Percentiles rank a stretch among this genome's conserved stretches.
These are phyloP conservation scores for Rhododendron kiyosumense DNA, from an alignment of 148 eudicot species.

Conservation along the genomic window DNA sequence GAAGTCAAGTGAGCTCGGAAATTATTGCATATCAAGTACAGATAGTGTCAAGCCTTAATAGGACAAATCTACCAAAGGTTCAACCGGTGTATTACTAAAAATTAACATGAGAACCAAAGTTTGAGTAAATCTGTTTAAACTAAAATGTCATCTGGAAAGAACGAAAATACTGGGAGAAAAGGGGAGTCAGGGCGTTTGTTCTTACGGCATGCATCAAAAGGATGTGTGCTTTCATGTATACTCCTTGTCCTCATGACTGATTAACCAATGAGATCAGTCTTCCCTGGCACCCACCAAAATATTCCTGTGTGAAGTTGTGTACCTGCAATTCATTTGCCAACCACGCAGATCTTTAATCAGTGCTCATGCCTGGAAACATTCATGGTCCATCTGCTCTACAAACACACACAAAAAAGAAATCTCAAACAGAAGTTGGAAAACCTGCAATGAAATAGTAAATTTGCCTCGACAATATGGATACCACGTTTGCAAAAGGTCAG, in stretches of 20 bases:
- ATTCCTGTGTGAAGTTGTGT: not conserved
- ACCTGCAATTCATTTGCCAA: not conserved
- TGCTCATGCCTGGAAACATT: conserved; percentile 1
- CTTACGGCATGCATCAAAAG: conserved; percentile 41
- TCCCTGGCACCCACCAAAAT: not conserved
- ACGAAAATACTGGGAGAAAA: not conserved
- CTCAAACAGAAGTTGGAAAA: not conserved
- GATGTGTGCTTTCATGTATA: conserved; percentile 38
- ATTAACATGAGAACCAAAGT: not conserved
- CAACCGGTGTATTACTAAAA: not conserved
- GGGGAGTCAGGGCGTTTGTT: not conserved
- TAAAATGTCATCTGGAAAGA: not conserved
- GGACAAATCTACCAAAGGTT: not conserved
- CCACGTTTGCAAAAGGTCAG: not conserved
- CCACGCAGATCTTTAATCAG: not conserved
- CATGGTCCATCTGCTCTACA: not conserved
- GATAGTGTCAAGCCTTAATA: not conserved
- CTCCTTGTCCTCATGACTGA: conserved; percentile 33
- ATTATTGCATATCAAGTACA: not conserved
- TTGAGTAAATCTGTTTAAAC: not conserved
- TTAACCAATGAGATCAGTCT: not conserved
- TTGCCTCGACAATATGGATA: not conserved
- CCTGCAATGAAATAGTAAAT: not conserved
- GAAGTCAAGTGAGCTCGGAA: not conserved
- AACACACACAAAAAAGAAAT: not conserved